Evolutionary conservation across 805 yeast genomes (phyloP), one percentile per base, ranked within the genome.

Genomic region (Priceomyces melissophilus): DNA sequence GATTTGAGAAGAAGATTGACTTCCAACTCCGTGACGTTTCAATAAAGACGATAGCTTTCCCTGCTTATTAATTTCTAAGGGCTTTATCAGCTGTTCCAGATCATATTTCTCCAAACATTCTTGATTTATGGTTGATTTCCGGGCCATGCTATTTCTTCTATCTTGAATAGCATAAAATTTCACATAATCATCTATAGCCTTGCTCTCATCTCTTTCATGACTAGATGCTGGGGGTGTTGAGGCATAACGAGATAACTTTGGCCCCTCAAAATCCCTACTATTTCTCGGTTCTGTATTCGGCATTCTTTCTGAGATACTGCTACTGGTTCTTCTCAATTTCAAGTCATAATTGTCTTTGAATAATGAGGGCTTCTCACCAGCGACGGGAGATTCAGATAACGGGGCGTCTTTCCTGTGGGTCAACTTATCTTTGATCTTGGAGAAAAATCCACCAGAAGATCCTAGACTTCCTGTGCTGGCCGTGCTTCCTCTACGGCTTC

Each of bases 371-470:
- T 36, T 34, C 3, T 39, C 28, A 5, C 43, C 38, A 2, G 38
- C 29, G 9, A 35, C 42, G 15, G 39, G 35, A 3, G 46, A 17
- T 12, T 7, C 30, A 14, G 32, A 12, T 10, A 28, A 28, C 10
- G 34, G 36, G 3, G 32, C 30, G 10, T 10, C 15, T 13, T 44
- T 42, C 48, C 47, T 53, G 31, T 51, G 58, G 43, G 33, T 25
- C 31, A 67, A 53, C 43, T 60, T 64, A 11, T 56, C 65, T 45
- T 67, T 69, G 20, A 67, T 46, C 42, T 65, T 67, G 31, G 68
- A 58, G 42, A 68, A 65, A 29, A 67, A 59, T 1, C 66, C 65
- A 7, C 53, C 45, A 6, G 53, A 42, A 10, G 48, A 35, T 17
- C 38, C 50, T 15, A 16, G 41, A 12, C 57, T 52, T 20, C 51